Evolutionary conservation across 1,139 yeast species (phyloP).

Genomic region (Debaryomycetaceae sp.): DNA sequence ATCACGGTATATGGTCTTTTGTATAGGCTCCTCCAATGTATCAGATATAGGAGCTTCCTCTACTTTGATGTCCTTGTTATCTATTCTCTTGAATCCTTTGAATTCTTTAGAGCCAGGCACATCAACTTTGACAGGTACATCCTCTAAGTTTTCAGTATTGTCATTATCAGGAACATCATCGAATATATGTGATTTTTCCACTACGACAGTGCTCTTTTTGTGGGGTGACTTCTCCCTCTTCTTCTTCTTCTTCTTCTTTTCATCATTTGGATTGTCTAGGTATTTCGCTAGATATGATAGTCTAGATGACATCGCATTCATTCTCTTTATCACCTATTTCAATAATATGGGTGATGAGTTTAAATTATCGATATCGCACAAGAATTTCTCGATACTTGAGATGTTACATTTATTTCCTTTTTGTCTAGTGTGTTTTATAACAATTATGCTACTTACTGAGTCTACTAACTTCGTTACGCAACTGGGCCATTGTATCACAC

Average conservation of each 20-base stretch:
- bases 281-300: slow-evolving; percentile 29
- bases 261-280: slow-evolving; percentile 10
- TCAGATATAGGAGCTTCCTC: background rate
- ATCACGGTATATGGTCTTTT: slow-evolving; percentile 38
- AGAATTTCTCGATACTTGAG: background rate
- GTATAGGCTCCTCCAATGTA: slow-evolving; percentile 1
- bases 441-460: slow-evolving; percentile 9
- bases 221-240: background rate
- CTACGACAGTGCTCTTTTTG: slow-evolving; percentile 8
- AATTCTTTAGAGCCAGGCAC: slow-evolving; percentile 2
- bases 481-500: slow-evolving; percentile 84
- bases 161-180: slow-evolving; percentile 4
- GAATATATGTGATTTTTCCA: slow-evolving; percentile 2
- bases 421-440: background rate
- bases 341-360: background rate
- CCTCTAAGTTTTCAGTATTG: slow-evolving; percentile 11
- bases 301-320: slow-evolving; percentile 8
- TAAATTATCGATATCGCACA: background rate
- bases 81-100: slow-evolving; percentile 4
- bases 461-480: slow-evolving; percentile 59
- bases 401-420: background rate
- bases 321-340: background rate
- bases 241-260: slow-evolving; percentile 8
- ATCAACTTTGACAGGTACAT: slow-evolving; percentile 21
- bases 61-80: slow-evolving; percentile 1